Evolutionary conservation across 345 rosid genomes (phyloP).

Genomic region (Eucalyptus paniculata): DNA sequence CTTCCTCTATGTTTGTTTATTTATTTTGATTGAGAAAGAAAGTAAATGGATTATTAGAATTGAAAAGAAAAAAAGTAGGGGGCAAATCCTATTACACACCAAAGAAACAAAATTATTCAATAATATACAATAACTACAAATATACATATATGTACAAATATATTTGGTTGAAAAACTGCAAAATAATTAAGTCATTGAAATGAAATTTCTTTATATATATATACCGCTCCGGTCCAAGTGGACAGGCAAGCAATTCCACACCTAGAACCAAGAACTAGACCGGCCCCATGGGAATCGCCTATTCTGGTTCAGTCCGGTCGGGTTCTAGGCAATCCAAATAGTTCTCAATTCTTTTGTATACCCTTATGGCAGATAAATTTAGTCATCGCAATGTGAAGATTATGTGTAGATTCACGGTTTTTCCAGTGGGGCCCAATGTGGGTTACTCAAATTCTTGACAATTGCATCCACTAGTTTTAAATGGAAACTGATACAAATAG

Average conservation of each 20-base stretch:
- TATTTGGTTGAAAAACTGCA: too few species aligned
- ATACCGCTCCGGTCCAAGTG: accelerated
- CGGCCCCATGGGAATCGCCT: accelerated
- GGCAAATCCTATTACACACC: too few species aligned
- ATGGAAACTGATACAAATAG: accelerated
- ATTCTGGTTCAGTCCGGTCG: accelerated
- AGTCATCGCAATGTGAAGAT: background rate
- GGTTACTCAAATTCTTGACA: background rate
- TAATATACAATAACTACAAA: too few species aligned
- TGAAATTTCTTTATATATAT: too few species aligned
- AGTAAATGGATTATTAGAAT: too few species aligned
- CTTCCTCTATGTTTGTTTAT: too few species aligned
- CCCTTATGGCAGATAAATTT: too few species aligned
- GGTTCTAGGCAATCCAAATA: accelerated
- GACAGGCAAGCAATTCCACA: accelerated
- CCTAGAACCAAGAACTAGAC: accelerated
- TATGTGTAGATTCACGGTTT: accelerated
- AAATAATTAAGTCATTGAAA: too few species aligned
- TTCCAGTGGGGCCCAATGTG: accelerated
- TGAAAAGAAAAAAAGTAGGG: too few species aligned
- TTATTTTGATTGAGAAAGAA: too few species aligned
- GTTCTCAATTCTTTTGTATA: accelerated
- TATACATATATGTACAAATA: too few species aligned
- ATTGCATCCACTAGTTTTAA: background rate
- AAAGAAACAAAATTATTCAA: too few species aligned